Base-by-base conservation (phyloP, 2,329 filamentous ascomycete genomes). In the Iodosphaeria phyllophila region DNA sequence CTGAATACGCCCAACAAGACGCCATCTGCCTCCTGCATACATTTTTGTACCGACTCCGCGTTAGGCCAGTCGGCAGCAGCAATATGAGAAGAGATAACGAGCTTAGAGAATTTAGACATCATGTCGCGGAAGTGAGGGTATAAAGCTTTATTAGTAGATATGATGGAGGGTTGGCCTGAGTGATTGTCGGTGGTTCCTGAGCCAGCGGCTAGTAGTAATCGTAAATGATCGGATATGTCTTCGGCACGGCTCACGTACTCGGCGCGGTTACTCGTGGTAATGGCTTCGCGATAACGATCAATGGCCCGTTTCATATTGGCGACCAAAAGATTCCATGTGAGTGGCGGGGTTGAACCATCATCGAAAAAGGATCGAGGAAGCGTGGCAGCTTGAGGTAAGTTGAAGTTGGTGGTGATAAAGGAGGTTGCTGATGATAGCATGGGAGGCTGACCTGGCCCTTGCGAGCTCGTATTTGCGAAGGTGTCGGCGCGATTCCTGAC, bases 61-160 rank as follows among this genome's bases (percentile, higher is more conserved):
- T 86, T 83, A 6, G 86, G 84, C 70, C 83, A 95, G 52, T 98
- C 89, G 17, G 86, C 80, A 5, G 86, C 83, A 19, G 89, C 89
- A 44, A 98, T 93, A 45, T 98, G 89, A 9, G 89, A 95, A 3
- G 89, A 98, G 24, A 98, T 74, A 22, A 98, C 89, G 7, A 98
- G 62, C 48, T 98, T 98, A n/a, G 89, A 95, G 48, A 98, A 98
- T 40, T 92, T 84, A 22, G 89, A 95, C 89, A 98, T 98, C 74
- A 95, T 95, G 45, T 95, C 89, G 27, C 89, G 66, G 52, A 98
- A 98, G 50, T 95, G 84, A 13, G 89, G 89, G 43, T 95, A 95
- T 10, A 98, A 58, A 0, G 83, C 79, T 48, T 95, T 95, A 58
- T 98, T 98, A 5, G 82, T 91, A 5, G 84, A 93, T 31, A 98